Base-by-base conservation (phyloP, 176 grass and related monocot species). In the Oryza officinalis region DNA sequence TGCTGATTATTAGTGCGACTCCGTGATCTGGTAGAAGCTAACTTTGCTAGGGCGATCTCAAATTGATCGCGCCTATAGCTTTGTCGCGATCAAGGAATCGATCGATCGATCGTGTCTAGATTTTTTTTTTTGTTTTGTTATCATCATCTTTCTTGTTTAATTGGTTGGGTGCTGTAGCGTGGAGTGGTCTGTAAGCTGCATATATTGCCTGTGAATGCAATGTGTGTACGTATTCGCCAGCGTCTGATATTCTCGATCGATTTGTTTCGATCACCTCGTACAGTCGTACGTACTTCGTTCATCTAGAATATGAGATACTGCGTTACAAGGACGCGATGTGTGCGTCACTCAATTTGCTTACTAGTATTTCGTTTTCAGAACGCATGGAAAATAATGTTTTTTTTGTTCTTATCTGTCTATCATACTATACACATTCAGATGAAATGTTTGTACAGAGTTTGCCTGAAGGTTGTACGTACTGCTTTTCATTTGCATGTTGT, bases 31-130 rank as follows among this genome's bases (percentile, higher is more conserved):
- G 33, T 75, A 40, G 30, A 8, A 65, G 50, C 50, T 57, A 57
- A 20, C 52, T n/a, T 57, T 57, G 43, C 60, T 83, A 66, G 40
- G 41, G 43, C 49, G 61, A 75, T 74, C 81, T 84, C 71, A 57
- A 67, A 38, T 28, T 10, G 4, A 75, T 75, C 46, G 30, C 45
- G 10, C 17, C 70, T n/a, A n/a, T 28, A 72, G 40, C 72, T 54
- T 74, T 75, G 46, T 52, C 27, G 31, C 54, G 26, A 74, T 40
- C 81, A 27, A 67, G 81, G 61, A 84, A 57, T 57, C 20, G 52
- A 57, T 57, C 50, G 50, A 49, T 49, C 14, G 47, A 74, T 25
- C 17, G 54, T 83, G 26, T 46, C 18, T 1, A 74, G 25, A 72
- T 61, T 72, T 61, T 4, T n/a, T 20, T 7, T 71, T 59, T 1